Conservation (phyloP, 768 basidiomycete genomes). For the Gymnopilus dilepis region DNA sequence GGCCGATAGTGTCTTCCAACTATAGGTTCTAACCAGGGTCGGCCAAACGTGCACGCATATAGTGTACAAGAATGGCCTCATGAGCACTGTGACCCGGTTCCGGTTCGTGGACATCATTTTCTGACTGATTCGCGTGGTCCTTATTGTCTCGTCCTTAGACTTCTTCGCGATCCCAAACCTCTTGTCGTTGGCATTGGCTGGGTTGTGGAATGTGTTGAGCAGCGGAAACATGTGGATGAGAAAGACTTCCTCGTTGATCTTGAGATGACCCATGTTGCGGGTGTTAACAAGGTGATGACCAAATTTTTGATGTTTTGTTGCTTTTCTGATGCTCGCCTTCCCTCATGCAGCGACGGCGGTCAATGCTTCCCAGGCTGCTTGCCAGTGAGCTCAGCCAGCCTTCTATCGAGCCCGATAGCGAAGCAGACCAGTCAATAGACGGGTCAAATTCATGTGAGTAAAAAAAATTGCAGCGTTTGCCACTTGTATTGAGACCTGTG, state of each 20-base stretch:
- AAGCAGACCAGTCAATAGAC: conserved; percentile 49
- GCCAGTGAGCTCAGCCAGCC: conserved; percentile 35
- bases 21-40: conserved; percentile 65
- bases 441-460: conserved; percentile 50
- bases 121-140: not conserved
- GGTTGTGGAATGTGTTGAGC: conserved; percentile 88
- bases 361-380: conserved; percentile 71
- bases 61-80: conserved; percentile 82
- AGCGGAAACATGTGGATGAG: conserved; percentile 67
- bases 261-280: conserved; percentile 60
- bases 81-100: conserved; percentile 76
- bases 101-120: conserved; percentile 46
- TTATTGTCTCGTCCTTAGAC: conserved; percentile 28
- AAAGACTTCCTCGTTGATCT: conserved; percentile 68
- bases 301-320: not conserved
- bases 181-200: conserved; percentile 83
- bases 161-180: conserved; percentile 72
- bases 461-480: not conserved
- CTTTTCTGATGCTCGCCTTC: conserved; percentile 3
- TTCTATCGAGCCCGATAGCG: conserved; percentile 30
- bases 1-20: not conserved
- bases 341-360: conserved; percentile 64
- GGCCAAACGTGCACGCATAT: conserved; percentile 83
- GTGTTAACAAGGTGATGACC: conserved; percentile 61
- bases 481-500: conserved; percentile 20